Base-by-base conservation (phyloP, 768 basidiomycete species). In the Rhodotorula kratochvilovae region DNA sequence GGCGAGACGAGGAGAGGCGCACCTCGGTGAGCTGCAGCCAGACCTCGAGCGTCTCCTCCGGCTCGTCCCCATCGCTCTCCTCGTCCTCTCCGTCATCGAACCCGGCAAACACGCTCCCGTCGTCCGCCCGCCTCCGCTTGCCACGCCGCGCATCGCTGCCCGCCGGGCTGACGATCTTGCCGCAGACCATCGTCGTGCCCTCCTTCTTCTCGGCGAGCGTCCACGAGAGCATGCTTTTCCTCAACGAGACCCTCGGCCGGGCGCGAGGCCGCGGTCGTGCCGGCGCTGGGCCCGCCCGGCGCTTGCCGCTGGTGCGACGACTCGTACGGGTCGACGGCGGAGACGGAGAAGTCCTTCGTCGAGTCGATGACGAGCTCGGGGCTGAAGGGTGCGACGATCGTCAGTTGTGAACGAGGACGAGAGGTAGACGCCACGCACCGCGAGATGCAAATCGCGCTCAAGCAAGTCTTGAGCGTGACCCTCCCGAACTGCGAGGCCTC, bases 151-250 rank as follows among this genome's bases (percentile, higher is more conserved):
- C 23, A 4, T 65, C 66, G 17, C 23, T 17, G 23, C 19, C 43
- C 29, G 53, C 63, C 5, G 45, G 23, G 0, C 65, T 59, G 3
- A 46, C 29, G 35, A 75, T 58, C 63, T 36, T 51, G 1, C 74
- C 74, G 46, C 63, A 67, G 1, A 75, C 71, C 54, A 64, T 64
- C 45, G 74, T 72, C 59, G 65, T 69, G 2, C 74, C 74, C 33
- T 75, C 71, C 45, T 69, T 68, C 66, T 72, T 75, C 45, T 75
- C 74, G 17, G 70, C 71, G 51, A 75, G 29, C 6, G 68, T 65
- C 74, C 74, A 75, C 17, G 74, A 75, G 17, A 75, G 63, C 74
- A 75, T 75, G 17, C 74, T 71, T 36, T 75, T 75, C 74, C 59
- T 75, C 74, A n/a, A 75, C 71, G 42, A 75, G 51, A 0, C 57